Evolutionary conservation across 768 basidiomycete genomes (phyloP).

Genomic region (Mycena metata): DNA sequence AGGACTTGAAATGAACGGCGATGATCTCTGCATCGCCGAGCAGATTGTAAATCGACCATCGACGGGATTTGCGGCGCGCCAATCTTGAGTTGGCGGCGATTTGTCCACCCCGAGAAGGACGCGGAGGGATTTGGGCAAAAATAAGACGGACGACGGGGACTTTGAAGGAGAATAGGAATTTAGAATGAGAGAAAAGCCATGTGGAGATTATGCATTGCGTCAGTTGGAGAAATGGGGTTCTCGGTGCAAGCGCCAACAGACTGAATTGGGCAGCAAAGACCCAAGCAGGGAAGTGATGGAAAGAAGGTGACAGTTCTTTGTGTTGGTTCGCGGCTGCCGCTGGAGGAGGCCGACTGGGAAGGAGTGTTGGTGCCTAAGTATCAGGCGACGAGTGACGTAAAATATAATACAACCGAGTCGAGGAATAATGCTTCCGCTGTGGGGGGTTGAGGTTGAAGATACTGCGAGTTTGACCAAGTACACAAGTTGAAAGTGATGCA

Average conservation of each 20-base stretch:
- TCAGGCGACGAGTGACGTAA: conserved; percentile 32
- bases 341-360: not conserved
- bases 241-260: conserved; percentile 16
- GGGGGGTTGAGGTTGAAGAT: not conserved
- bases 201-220: conserved; percentile 31
- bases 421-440: conserved; percentile 30
- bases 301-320: not conserved
- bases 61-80: no score
- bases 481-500: no score
- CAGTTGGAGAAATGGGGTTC: conserved; percentile 13
- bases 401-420: conserved; percentile 28
- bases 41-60: no score
- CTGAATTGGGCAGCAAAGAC: conserved; percentile 24
- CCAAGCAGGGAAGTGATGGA: conserved; percentile 7
- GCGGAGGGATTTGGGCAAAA: no score
- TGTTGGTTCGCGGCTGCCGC: no score
- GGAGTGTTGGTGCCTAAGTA: conserved; percentile 32
- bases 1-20: no score
- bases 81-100: no score
- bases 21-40: no score
- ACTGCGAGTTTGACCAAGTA: no score
- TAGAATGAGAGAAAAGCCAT: conserved; percentile 18
- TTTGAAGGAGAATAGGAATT: not conserved
- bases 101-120: no score
- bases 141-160: no score